These are phyloP conservation scores for Termitomyces sp. DNA, from an alignment of 768 basidiomycete genomes.

Conservation along the genomic window DNA sequence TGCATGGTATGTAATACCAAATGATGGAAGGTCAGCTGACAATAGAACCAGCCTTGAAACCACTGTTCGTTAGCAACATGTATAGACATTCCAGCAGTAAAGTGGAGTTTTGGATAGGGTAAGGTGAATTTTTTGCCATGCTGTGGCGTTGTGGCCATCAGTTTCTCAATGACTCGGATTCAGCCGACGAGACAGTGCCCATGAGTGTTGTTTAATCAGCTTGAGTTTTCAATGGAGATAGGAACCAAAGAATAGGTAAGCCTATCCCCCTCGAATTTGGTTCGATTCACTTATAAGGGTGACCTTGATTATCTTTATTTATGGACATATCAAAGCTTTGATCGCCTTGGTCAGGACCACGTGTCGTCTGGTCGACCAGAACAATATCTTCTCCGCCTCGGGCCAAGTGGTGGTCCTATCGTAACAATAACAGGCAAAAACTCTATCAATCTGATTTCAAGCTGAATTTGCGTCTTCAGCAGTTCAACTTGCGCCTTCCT, in stretches of 20 bases:
- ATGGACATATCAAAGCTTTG: constrained; percentile 4
- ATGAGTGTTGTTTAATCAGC: neutral
- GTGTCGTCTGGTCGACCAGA: constrained; percentile 3
- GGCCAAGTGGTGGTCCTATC: constrained; percentile 12
- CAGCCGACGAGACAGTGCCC: neutral
- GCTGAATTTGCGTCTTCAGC: constrained; percentile 9
- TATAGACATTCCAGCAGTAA: neutral
- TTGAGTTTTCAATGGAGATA: neutral
- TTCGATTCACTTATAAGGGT: neutral
- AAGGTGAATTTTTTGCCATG: neutral
- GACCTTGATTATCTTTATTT: constrained; percentile 4
- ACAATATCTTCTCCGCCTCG: constrained; percentile 13
- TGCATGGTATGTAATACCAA: neutral
- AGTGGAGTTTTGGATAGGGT: neutral
- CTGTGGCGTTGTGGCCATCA: constrained; percentile 4
- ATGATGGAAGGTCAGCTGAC: neutral
- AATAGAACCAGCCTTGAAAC: neutral
- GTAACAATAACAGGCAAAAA: constrained; percentile 16
- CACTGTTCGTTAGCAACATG: neutral
- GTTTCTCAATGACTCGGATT: neutral
- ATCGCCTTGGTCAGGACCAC: constrained; percentile 13
- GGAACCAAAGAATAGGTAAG: neutral
- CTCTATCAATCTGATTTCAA: constrained; percentile 16
- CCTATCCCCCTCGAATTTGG: neutral
- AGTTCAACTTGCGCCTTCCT: constrained; percentile 1